Evolutionary conservation across 208 protist species (phyloP).

Genomic region (Crithidia acanthocephali): DNA sequence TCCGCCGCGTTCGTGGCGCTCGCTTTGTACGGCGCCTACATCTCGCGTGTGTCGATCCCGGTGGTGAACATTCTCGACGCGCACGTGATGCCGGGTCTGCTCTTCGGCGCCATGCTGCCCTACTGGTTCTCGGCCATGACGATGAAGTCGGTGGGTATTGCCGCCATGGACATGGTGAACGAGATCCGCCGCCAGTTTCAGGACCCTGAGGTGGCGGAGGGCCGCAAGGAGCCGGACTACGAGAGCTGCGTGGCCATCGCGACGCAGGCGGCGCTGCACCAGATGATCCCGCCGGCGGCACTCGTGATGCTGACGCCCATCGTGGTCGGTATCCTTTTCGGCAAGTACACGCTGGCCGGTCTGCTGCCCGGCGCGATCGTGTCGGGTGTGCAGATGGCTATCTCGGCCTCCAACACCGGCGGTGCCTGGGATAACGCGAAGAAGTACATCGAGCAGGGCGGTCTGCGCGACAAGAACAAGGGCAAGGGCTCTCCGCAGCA

Average conservation of each 20-base stretch:
- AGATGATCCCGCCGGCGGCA: conserved; percentile 95
- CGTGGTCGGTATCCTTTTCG: conserved; percentile 90
- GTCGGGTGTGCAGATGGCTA: conserved; percentile 94
- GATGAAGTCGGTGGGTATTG: conserved; percentile 94
- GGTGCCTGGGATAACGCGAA: conserved; percentile 98
- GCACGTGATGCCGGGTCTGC: conserved; percentile 82
- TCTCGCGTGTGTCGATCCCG: conserved; percentile 68
- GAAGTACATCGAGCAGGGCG: conserved; percentile 96
- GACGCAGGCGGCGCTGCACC: conserved; percentile 89
- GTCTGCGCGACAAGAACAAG: conserved; percentile 86
- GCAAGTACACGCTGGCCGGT: conserved; percentile 90
- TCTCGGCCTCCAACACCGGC: conserved; percentile 95
- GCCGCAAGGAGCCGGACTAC: conserved; percentile 93
- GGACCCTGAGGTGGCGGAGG: conserved; percentile 78
- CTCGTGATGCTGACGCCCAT: conserved; percentile 95
- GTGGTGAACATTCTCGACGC: conserved; percentile 80
- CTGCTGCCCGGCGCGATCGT: conserved; percentile 92
- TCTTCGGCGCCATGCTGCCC: conserved; percentile 95
- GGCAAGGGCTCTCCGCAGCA: conserved; percentile 93
- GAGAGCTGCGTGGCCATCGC: conserved; percentile 93
- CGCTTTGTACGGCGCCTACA: conserved; percentile 94
- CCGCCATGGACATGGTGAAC: conserved; percentile 94
- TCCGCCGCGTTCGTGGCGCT: conserved; percentile 94
- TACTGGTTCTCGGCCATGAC: conserved; percentile 96
- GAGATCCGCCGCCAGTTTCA: conserved; percentile 96